Base-by-base conservation (phyloP, 2,329 filamentous ascomycete species). In the Metarhizium robertsii region DNA sequence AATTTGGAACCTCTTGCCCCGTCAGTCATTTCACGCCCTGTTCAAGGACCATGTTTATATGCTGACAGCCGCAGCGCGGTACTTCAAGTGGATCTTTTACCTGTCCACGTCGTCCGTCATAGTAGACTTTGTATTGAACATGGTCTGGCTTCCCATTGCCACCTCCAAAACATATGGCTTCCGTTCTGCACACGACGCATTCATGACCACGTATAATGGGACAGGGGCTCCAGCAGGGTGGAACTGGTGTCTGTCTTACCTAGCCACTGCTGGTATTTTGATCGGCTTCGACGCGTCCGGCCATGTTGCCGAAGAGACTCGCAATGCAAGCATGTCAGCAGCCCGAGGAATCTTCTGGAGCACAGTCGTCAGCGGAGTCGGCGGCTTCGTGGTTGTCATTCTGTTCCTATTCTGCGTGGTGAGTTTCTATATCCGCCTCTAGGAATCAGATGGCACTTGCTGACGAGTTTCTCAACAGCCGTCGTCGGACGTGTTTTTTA, bases 161-260 rank as follows among this genome's bases (percentile, higher is more conserved):
- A 77, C 78, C 0, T 74, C 69, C 57, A 73, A 79, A 55, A 80
- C 77, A 0, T 77, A 76, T 62, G 81, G 81, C 2, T 84, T 84
- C 66, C 76, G 80, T n/a, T 73, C 78, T 1, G 72, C 81, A 0
- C 71, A 80, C 40, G 80, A 82, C 57, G 80, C 80, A 8, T 84
- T 84, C 64, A 78, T 82, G 69, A 75, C 79, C 13, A 83, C 80
- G 0, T 82, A 82, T 62, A 84, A 84, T 55, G 77, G 75, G 2
- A 79, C 77, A 11, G 77, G 77, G 11, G 77, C 77, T 1, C 78
- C 80, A 0, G 70, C 74, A 1, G 80, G 75, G 2, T 84, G 81
- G 80, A 84, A 84, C 62, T 84, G 80, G 81, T 83, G 80, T 67
- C 72, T 84, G 3, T 81, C 79, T 4, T 84, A 80, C 64, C 75